A percentile compares a stretch with the other conserved stretches of the same genome.
These are phyloP conservation scores for Podaxis mareebaensis DNA, from an alignment of 768 basidiomycete genomes.

Conservation along the genomic window DNA sequence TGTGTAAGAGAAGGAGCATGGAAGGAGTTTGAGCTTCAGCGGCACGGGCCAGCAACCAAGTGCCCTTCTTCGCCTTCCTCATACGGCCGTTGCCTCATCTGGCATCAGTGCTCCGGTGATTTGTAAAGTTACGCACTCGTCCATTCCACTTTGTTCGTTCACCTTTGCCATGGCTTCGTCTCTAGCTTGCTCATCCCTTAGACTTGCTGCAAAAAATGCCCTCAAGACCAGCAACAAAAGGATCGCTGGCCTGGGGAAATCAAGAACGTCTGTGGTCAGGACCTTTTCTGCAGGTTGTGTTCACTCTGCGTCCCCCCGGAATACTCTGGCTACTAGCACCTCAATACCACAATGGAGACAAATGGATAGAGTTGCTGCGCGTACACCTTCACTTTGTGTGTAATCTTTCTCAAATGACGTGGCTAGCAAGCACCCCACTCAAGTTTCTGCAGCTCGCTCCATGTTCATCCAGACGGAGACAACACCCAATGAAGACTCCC, in stretches of 20 bases:
- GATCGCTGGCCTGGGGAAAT: background rate
- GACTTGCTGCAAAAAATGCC: background rate
- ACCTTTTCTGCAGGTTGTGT: conserved; percentile 5
- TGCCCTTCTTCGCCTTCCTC: background rate
- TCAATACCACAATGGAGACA: conserved; percentile 15
- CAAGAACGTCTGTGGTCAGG: background rate
- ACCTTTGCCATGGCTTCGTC: conserved; percentile 3
- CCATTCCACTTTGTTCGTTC: background rate
- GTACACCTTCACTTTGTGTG: conserved; percentile 14
- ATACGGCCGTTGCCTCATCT: background rate
- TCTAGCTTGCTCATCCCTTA: background rate
- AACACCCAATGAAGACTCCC: conserved; percentile 95
- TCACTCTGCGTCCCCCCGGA: background rate
- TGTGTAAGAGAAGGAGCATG: background rate
- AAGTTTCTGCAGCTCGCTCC: conserved; percentile 55
- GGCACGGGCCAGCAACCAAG: background rate
- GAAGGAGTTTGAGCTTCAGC: background rate
- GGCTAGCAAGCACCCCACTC: background rate
- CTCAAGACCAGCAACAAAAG: background rate
- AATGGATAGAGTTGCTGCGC: background rate
- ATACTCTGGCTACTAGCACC: conserved; percentile 6
- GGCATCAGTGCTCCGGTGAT: background rate
- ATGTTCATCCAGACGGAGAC: conserved; percentile 99
- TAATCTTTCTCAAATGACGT: background rate
- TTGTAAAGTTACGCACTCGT: background rate